Conservation (phyloP, 306 rosid genomes). For the Ormosia semicastrata region DNA sequence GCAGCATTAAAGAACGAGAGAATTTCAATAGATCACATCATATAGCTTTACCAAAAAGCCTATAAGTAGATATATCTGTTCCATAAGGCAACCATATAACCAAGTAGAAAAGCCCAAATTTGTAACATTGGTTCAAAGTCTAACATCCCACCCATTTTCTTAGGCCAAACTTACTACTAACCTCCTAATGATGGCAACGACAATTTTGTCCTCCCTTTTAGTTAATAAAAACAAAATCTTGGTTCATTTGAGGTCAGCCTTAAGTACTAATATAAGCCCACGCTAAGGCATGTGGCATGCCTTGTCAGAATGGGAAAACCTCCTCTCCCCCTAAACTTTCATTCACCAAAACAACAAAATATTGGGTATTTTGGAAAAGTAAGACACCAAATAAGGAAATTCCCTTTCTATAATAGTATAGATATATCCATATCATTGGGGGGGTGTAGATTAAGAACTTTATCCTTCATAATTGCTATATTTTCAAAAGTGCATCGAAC, state of each 20-base stretch:
- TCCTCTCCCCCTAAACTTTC: not conserved
- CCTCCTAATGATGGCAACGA: not conserved
- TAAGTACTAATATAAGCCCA: not conserved
- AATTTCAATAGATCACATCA: not conserved
- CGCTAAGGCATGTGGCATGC: not conserved
- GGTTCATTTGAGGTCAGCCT: not conserved
- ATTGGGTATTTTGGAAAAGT: not conserved
- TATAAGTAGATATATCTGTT: not conserved
- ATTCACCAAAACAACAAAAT: not conserved
- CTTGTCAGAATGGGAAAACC: not conserved
- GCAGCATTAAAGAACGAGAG: constrained; percentile 13
- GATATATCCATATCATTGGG: not conserved
- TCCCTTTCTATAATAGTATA: too few species aligned
- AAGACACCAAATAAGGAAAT: not conserved
- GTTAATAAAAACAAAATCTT: too few species aligned
- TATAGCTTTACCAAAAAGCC: not conserved
- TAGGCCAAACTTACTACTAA: not conserved
- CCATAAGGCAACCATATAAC: not conserved
- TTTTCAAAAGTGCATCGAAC: not conserved
- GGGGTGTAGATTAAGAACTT: not conserved
- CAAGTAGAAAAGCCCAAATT: not conserved
- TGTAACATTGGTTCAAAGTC: not conserved
- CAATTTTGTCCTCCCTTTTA: not conserved
- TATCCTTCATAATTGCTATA: not conserved
- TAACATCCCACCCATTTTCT: not conserved